Conservation (phyloP, 2,329 filamentous ascomycete species). For the Colletotrichum sp. region DNA sequence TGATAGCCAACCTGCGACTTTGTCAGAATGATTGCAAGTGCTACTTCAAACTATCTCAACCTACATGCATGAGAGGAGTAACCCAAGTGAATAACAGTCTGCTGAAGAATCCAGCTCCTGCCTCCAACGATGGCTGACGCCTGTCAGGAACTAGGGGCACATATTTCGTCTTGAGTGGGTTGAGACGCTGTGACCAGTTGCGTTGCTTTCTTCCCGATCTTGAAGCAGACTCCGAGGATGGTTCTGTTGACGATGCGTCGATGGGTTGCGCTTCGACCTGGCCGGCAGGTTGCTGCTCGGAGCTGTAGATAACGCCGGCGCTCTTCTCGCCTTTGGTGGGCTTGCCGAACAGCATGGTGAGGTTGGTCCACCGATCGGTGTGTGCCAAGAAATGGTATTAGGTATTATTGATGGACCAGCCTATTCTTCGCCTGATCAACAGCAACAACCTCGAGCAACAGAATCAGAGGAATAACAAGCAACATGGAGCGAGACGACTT, state of each 20-base stretch:
- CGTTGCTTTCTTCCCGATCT: neutral
- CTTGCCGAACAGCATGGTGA: neutral
- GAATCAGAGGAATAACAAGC: neutral
- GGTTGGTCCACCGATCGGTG: neutral
- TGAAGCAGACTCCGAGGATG: neutral
- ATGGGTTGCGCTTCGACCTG: neutral
- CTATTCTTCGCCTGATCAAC: neutral
- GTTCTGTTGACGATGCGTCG: neutral
- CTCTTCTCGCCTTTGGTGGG: neutral
- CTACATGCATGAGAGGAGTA: neutral
- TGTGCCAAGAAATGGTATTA: neutral
- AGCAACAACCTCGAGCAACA: neutral
- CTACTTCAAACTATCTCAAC: neutral
- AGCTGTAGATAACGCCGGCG: neutral
- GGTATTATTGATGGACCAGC: neutral
- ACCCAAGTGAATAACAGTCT: neutral
- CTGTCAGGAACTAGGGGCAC: neutral
- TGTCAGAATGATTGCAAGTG: neutral
- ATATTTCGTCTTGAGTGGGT: neutral
- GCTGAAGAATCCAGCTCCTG: neutral
- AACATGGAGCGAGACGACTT: neutral
- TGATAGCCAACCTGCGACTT: conserved; percentile 74
- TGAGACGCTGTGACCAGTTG: neutral
- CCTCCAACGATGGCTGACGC: neutral
- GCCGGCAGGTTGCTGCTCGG: neutral